A percentile compares a stretch with the other conserved stretches of the same genome.
Conservation (phyloP, 2,329 filamentous ascomycete species). For the Alternaria angustiovoidea region DNA sequence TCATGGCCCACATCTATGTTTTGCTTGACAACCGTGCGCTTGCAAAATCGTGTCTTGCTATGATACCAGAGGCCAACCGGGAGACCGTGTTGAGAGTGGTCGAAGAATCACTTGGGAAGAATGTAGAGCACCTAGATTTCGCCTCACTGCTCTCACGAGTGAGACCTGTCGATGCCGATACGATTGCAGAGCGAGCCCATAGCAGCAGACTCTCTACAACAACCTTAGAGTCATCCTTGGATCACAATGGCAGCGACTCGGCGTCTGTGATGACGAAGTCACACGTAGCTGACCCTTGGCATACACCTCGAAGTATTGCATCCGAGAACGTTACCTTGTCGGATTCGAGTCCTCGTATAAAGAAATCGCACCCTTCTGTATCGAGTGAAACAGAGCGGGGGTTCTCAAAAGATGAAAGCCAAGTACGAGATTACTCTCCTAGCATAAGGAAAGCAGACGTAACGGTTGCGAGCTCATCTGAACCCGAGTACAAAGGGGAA, state of each 20-base stretch:
- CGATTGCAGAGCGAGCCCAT: neutral
- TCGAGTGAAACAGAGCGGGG: neutral
- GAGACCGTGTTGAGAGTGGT: constrained; percentile 21
- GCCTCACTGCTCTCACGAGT: constrained; percentile 21
- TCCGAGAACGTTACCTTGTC: neutral
- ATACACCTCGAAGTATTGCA: neutral
- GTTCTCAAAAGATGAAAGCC: neutral
- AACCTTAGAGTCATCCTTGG: neutral
- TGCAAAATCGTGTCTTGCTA: constrained; percentile 32
- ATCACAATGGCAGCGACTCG: neutral
- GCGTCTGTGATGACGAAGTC: constrained; percentile 1
- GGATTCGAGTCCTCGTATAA: neutral
- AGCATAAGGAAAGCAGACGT: neutral
- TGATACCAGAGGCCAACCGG: constrained; percentile 29
- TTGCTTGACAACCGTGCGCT: constrained; percentile 29
- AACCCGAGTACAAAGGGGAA: neutral
- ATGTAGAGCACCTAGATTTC: constrained; percentile 31
- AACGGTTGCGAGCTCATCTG: neutral
- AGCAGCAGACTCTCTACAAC: constrained; percentile 12
- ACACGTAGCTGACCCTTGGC: neutral
- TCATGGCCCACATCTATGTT: constrained; percentile 40
- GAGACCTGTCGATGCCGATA: neutral
- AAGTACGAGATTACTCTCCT: neutral
- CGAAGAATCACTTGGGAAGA: constrained; percentile 24
- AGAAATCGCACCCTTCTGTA: neutral